Percentiles rank a stretch among this genome's conserved stretches.
Evolutionary conservation across 495 filamentous ascomycete species (phyloP).

Genomic region (Penicillium bovifimosum): DNA sequence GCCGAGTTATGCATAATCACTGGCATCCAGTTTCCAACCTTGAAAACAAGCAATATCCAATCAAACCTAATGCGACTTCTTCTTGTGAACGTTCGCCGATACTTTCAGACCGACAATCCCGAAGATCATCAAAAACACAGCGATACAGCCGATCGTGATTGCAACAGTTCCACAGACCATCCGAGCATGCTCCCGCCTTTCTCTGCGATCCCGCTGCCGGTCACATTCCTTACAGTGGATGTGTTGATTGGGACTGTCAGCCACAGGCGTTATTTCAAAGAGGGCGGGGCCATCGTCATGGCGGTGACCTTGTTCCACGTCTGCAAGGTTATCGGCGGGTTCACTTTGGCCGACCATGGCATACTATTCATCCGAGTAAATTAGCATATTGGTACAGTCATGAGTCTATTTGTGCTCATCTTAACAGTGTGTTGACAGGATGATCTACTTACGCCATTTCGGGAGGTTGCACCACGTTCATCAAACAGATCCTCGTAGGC

Average conservation of each 20-base stretch:
- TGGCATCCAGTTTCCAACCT: too few relatives aligned
- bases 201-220: slow-evolving; percentile 8
- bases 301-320: slow-evolving; percentile 1
- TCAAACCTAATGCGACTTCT: not conserved
- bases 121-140: slow-evolving; percentile 13
- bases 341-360: slow-evolving; percentile 1
- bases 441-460: not conserved
- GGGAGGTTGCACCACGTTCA: not conserved
- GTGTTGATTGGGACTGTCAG: not conserved
- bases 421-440: too few relatives aligned
- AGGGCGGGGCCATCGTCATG: not conserved
- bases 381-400: not conserved
- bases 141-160: slow-evolving; percentile 7
- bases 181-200: not conserved
- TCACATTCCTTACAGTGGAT: slow-evolving; percentile 15
- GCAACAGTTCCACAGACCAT: slow-evolving; percentile 7
- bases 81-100: not conserved
- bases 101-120: slow-evolving; percentile 6
- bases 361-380: not conserved
- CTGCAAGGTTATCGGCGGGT: not conserved
- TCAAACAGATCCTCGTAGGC: slow-evolving; percentile 15
- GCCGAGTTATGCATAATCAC: too few relatives aligned
- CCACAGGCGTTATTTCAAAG: not conserved
- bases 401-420: too few relatives aligned
- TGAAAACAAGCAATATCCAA: not conserved